Conservation (phyloP, 202 grass and related monocot genomes). For the Zoysia matrella region DNA sequence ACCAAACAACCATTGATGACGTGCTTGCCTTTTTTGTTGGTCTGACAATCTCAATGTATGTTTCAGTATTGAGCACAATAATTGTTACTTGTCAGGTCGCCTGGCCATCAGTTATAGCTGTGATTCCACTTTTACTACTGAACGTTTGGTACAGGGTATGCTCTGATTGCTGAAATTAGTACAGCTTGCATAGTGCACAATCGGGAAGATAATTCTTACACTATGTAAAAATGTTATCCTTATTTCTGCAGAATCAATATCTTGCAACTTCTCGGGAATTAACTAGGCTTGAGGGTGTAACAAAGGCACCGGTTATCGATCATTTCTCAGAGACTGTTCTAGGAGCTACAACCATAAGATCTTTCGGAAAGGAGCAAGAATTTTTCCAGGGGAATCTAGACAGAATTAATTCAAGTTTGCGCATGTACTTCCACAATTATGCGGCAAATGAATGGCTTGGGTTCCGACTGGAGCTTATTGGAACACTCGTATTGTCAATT, state of each 20-base stretch:
- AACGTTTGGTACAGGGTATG: constrained; percentile 79
- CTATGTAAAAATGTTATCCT: neutral
- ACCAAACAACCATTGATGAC: constrained; percentile 76
- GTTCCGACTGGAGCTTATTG: constrained; percentile 66
- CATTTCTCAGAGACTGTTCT: constrained; percentile 64
- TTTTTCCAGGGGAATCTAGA: constrained; percentile 53
- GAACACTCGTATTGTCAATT: constrained; percentile 54
- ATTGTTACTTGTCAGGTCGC: constrained; percentile 71
- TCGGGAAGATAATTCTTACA: constrained; percentile 12
- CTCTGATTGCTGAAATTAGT: neutral
- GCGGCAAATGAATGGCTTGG: constrained; percentile 77
- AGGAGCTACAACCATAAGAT: constrained; percentile 64
- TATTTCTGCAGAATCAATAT: constrained; percentile 54
- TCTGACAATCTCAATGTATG: constrained; percentile 69
- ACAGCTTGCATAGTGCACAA: constrained; percentile 11
- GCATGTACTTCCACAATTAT: constrained; percentile 66
- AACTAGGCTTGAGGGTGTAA: constrained; percentile 63
- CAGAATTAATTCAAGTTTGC: constrained; percentile 58
- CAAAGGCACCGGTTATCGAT: constrained; percentile 70
- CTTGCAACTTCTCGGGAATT: constrained; percentile 60
- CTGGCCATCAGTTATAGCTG: constrained; percentile 70
- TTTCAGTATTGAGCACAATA: constrained; percentile 64
- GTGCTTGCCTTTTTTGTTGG: constrained; percentile 66
- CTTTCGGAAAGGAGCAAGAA: constrained; percentile 57
- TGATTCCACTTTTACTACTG: constrained; percentile 55